Evolutionary conservation across 768 basidiomycete genomes (phyloP), one percentile per base, ranked within the genome.

Genomic region (Guyanaporus albipodus): DNA sequence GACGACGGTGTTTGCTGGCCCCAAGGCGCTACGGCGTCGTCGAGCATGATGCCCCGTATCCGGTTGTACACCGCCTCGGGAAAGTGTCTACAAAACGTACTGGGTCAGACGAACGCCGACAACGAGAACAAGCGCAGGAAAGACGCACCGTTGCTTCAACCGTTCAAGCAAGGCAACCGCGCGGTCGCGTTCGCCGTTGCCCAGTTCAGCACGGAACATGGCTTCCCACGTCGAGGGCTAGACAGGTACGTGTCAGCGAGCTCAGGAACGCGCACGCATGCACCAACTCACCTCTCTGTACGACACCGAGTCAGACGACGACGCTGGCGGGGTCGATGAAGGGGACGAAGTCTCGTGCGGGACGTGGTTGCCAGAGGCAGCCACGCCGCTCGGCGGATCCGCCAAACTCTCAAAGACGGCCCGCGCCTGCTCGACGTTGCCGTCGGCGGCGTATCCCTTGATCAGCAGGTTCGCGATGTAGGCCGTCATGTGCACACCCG

Each of bases 211-310:
- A 12, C 90, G 80, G 53, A 99, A 81, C 93, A 99, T 98, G 5
- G 82, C 83, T 61, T 98, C 96, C 85, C 89, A 95, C 1, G 91
- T 94, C 32, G 88, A 91, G 11, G 91, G 91, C 83, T 90, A 21
- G 3, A 12, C 7, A 26, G 33, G n/a, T n/a, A 17, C 6, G n/a
- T 18, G 18, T 33, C 8, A 33, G 33, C 29, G 14, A 18, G 9
- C 8, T 12, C n/a, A 17, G 15, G 3, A 33, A 32, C 14, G 31
- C 15, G 14, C n/a, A 8, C n/a, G 8, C 8, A 8, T 14, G 11
- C 8, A 9, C 31, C 7, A 4, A 15, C 42, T 48, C 31, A 67
- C 66, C 54, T 66, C 64, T 52, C 64, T 52, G 19, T 66, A 66
- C 4, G 66, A 66, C 1, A 61, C 73, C 75, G 58, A 75, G 69